These are phyloP conservation scores for Fonsecaea erecta DNA, from an alignment of 2,329 filamentous ascomycete genomes.

Conservation along the genomic window DNA sequence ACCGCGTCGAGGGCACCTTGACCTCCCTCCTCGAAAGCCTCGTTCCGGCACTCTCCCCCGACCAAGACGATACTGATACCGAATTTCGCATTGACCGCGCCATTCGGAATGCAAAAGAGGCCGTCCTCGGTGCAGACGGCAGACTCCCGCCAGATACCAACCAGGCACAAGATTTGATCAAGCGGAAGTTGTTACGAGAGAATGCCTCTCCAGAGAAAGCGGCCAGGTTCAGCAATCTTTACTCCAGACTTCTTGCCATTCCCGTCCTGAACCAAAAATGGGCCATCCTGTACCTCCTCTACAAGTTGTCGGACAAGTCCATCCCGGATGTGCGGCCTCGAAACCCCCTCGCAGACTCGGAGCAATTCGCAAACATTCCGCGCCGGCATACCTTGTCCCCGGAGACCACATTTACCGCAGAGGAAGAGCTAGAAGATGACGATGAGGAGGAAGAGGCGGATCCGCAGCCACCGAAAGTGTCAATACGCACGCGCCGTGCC, in stretches of 20 bases:
- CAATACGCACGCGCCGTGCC: background rate
- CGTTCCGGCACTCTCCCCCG: slow-evolving; percentile 64
- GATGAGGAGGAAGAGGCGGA: slow-evolving; percentile 4
- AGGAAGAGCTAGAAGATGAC: slow-evolving; percentile 25
- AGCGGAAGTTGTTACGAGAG: slow-evolving; percentile 79
- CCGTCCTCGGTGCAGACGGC: slow-evolving; percentile 46
- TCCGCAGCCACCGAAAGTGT: background rate
- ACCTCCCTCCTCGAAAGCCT: slow-evolving; percentile 77
- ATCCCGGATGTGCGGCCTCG: slow-evolving; percentile 53
- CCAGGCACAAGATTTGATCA: slow-evolving; percentile 91
- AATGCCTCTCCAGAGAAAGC: slow-evolving; percentile 76
- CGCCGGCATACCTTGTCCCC: slow-evolving; percentile 23
- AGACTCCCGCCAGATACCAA: slow-evolving; percentile 63
- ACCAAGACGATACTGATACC: slow-evolving; percentile 69
- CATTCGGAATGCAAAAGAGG: slow-evolving; percentile 55
- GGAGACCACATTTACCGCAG: slow-evolving; percentile 17
- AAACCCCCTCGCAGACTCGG: slow-evolving; percentile 47
- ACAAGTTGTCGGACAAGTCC: slow-evolving; percentile 75
- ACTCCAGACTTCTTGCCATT: slow-evolving; percentile 84
- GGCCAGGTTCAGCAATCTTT: slow-evolving; percentile 84
- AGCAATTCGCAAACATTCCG: slow-evolving; percentile 41
- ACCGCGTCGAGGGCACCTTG: slow-evolving; percentile 78
- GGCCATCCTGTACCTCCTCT: slow-evolving; percentile 90
- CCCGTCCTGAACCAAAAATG: slow-evolving; percentile 95
- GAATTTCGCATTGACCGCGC: slow-evolving; percentile 71